These are phyloP conservation scores for Blastocystis sp. DNA, from an alignment of 352 stramenopile genomes.

Conservation along the genomic window DNA sequence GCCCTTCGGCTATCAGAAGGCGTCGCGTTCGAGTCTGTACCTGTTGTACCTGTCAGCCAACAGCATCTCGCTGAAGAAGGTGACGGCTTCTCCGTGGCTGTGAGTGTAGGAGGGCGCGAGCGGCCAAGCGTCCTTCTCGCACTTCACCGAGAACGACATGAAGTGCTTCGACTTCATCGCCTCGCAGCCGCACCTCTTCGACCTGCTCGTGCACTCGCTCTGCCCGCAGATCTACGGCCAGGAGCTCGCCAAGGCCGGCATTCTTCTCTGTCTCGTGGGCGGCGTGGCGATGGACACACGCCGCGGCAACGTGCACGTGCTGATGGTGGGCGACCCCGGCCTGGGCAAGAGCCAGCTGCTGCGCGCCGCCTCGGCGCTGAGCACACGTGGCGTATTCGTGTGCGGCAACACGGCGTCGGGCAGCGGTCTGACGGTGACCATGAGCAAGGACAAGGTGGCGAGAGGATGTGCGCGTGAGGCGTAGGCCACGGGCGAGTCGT, in stretches of 20 bases:
- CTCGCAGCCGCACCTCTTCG: constrained; percentile 83
- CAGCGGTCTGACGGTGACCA: constrained; percentile 89
- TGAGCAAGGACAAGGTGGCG: constrained; percentile 86
- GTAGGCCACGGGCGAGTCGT: constrained; percentile 70
- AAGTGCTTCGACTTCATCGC: constrained; percentile 84
- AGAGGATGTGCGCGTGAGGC: constrained; percentile 82
- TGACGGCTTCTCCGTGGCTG: constrained; percentile 3
- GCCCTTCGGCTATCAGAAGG: background rate
- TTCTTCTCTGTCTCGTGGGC: constrained; percentile 89
- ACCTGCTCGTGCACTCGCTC: constrained; percentile 85
- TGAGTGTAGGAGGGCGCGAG: constrained; percentile 20
- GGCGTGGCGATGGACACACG: constrained; percentile 76
- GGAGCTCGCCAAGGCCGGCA: constrained; percentile 90
- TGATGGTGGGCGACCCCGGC: constrained; percentile 84
- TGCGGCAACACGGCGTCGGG: constrained; percentile 91
- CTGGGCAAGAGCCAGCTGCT: constrained; percentile 88
- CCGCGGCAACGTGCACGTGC: constrained; percentile 85
- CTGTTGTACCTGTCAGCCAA: constrained; percentile 85
- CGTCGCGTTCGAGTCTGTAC: constrained; percentile 76
- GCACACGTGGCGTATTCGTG: constrained; percentile 89
- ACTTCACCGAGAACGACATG: constrained; percentile 85
- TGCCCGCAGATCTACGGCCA: constrained; percentile 94
- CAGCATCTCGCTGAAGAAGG: constrained; percentile 75
- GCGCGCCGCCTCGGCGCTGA: constrained; percentile 74
- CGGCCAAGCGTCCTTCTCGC: constrained; percentile 26